Evolutionary conservation across 1,284 basidiomycete genomes (phyloP), one percentile per base, ranked within the genome.

Genomic region (Ceratobasidium theobromae): DNA sequence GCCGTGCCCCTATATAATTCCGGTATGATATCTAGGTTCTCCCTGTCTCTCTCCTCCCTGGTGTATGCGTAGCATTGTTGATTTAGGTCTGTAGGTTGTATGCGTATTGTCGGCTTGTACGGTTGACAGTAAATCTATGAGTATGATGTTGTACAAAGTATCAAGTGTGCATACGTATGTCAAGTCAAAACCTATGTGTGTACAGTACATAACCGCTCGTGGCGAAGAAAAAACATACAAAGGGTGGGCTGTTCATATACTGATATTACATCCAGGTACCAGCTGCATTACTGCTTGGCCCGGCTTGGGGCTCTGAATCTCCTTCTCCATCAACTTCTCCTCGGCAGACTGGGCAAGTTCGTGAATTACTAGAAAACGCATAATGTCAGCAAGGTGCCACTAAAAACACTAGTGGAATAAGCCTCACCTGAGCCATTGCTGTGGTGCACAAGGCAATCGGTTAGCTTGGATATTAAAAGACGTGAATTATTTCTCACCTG

Each of bases 341-440:
- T 3, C 68, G 68, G 43, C 68, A 69, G 25, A 69, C 65, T 12
- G 68, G 68, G 55, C 68, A 67, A 55, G 49, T 69, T 25, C 55
- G 49, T 21, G 65, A 65, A 38, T 66, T 53, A 45, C 58, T 62
- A 46, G 35, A 45, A 62, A 62, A 40, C 25, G 27, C 9, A 25
- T n/a, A 14, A 40, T 4, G 33, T 62, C 32, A 62, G 57, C 18
- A 45, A 11, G 43, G 18, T 45, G 43, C 9, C 18, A 51, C 33
- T 49, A 1, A 49, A n/a, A 43, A 35, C n/a, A n/a, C 35, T 35
- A 27, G 14, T 23, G n/a, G 18, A 12, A 21, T 35, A 25, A 49
- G 16, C 38, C 57, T 4, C 28, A 62, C 57, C 57, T 64, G n/a
- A 69, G 65, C 68, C 68, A 69, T 53, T 46, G 55, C 68, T 69